Conservation (phyloP, 2,329 filamentous ascomycete genomes). For the Exophiala xenobiotica region DNA sequence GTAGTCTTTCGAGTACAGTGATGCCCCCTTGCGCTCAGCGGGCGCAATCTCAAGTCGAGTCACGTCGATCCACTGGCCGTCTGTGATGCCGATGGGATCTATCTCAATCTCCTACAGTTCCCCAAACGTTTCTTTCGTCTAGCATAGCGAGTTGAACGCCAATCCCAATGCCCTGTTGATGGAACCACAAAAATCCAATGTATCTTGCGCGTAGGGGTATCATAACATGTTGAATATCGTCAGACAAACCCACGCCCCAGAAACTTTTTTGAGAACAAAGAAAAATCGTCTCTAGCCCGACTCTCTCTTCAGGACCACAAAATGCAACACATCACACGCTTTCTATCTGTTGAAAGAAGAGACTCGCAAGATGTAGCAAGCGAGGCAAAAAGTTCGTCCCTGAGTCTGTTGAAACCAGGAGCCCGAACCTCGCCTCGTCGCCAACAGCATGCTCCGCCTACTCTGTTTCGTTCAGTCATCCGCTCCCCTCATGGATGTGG, state of each 20-base stretch:
- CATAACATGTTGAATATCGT: constrained; percentile 31
- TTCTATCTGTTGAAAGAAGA: constrained; percentile 2
- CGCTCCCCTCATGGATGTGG: neutral
- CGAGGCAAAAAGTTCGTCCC: constrained; percentile 1
- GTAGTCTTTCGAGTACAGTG: too few species aligned
- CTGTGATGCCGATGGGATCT: too few species aligned
- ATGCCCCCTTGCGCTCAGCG: too few species aligned
- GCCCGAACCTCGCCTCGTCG: constrained; percentile 5
- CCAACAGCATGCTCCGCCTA: neutral
- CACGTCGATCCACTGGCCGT: too few species aligned
- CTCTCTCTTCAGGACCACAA: constrained; percentile 4
- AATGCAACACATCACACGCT: constrained; percentile 9
- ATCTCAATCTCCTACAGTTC: too few species aligned
- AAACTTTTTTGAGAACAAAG: constrained; percentile 5
- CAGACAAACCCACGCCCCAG: constrained; percentile 26
- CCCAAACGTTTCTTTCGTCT: neutral
- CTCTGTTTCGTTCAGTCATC: neutral
- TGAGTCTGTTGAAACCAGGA: constrained; percentile 27
- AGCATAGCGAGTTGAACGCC: constrained; percentile 24
- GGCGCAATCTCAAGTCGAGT: too few species aligned
- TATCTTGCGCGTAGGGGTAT: constrained; percentile 27
- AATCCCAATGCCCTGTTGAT: constrained; percentile 10
- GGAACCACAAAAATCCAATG: constrained; percentile 1
- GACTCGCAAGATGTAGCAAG: neutral
- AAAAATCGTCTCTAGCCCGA: constrained; percentile 2